Conservation (phyloP, 805 yeast species). For the Hanseniaspora mollemarum region DNA sequence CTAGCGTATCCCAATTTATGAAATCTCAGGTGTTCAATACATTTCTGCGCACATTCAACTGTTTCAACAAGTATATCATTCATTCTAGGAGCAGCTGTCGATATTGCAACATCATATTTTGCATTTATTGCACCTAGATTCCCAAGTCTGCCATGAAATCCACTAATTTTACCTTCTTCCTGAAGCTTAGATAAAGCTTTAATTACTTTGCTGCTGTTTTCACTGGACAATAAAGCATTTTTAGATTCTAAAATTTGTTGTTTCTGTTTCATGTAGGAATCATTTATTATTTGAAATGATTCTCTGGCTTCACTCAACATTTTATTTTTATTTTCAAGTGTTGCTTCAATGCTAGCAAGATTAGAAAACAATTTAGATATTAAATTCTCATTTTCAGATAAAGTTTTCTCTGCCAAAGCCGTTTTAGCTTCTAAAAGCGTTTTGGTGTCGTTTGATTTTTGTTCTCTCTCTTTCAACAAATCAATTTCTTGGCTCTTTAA, state of each 20-base stretch:
- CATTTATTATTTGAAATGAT: constrained; percentile 43
- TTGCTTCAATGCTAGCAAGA: constrained; percentile 39
- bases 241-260: constrained; percentile 59
- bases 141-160: constrained; percentile 84
- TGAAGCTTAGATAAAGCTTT: constrained; percentile 56
- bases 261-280: constrained; percentile 45
- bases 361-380: constrained; percentile 37
- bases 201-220: constrained; percentile 65
- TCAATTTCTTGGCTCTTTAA: constrained; percentile 57
- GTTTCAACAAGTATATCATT: constrained; percentile 89
- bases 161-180: constrained; percentile 69
- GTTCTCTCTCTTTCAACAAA: constrained; percentile 39
- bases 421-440: constrained; percentile 32
- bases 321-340: constrained; percentile 45
- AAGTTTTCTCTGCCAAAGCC: constrained; percentile 35
- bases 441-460: constrained; percentile 34
- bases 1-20: constrained; percentile 80
- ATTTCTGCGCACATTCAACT: constrained; percentile 56
- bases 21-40: constrained; percentile 72
- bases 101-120: constrained; percentile 80
- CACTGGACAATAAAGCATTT: constrained; percentile 42
- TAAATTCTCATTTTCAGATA: constrained; percentile 34
- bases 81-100: constrained; percentile 85
- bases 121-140: constrained; percentile 86
- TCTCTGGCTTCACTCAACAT: constrained; percentile 48